These are phyloP conservation scores for Aspergillus hiratsukae DNA, from an alignment of 2,329 filamentous ascomycete genomes.

Conservation along the genomic window DNA sequence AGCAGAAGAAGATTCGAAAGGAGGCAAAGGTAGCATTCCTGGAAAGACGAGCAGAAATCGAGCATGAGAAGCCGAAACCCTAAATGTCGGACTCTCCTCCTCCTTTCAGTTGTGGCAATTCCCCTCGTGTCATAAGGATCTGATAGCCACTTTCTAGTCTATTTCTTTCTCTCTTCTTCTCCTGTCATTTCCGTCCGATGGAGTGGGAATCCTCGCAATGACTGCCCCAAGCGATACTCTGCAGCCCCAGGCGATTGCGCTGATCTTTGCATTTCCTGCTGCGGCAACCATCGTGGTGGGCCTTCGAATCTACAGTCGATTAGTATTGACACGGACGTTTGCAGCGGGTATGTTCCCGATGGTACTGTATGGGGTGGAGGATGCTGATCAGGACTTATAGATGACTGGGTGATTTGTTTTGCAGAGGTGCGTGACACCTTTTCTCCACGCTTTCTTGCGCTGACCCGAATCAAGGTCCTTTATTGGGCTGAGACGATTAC, in stretches of 20 bases:
- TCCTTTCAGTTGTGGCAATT: too few species aligned
- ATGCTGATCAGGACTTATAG: neutral
- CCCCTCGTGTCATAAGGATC: too few species aligned
- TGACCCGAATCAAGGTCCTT: constrained; percentile 4
- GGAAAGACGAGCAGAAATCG: too few species aligned
- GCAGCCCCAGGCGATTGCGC: constrained; percentile 12
- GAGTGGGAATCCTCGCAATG: too few species aligned
- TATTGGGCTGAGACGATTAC: constrained; percentile 16
- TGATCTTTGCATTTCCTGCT: constrained; percentile 14
- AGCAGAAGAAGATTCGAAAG: too few species aligned
- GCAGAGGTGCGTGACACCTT: neutral
- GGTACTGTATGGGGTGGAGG: neutral
- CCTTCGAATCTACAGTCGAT: constrained; percentile 14
- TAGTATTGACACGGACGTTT: constrained; percentile 12
- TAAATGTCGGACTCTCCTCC: too few species aligned
- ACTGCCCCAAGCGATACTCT: constrained; percentile 4
- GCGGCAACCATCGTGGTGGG: constrained; percentile 13
- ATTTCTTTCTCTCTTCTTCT: too few species aligned
- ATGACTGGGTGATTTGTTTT: constrained; percentile 11
- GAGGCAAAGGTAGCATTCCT: too few species aligned
- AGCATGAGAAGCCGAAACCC: too few species aligned
- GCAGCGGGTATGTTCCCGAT: constrained; percentile 8
- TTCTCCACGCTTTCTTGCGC: neutral
- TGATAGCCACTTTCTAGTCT: too few species aligned
- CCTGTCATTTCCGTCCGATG: too few species aligned